Base-by-base conservation (phyloP, 2,329 filamentous ascomycete genomes). In the Boeremia lycopersici region DNA sequence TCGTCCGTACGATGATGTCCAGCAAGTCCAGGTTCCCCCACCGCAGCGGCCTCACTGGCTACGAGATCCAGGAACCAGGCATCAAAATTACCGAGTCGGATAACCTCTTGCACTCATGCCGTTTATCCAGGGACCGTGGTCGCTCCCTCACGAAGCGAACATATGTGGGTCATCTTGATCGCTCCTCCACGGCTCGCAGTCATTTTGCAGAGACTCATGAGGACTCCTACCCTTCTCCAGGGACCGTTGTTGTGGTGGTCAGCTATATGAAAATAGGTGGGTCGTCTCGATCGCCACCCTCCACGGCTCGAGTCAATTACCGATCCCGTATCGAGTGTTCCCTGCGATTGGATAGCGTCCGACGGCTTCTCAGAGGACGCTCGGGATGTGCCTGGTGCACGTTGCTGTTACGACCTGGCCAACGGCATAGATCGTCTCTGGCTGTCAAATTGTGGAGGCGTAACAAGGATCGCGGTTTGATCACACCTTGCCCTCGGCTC, bases 341-440 rank as follows among this genome's bases (percentile, higher is more conserved):
- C 17, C 36, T 46, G 50, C 41, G 52, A 50, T 29, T 46, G 52
- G 30, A 23, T 31, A 38, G 25, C 30, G 15, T 34, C 26, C 19
- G 19, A 65, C 64, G 62, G 52, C 64, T 63, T 63, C 57, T 41
- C 52, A 53, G 58, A 61, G 51, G 53, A 65, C 53, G 63, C 61
- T 65, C 61, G 61, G 68, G 68, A 52, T 56, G 47, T 59, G 58
- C 60, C 60, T 53, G 47, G 55, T 56, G 55, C 61, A 61, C 49
- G 49, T 50, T 53, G 45, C 43, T 47, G 52, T 62, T 48, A 57
- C 62, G 61, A 29, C 40, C 34, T 41, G 29, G 30, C 25, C 41
- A 41, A 35, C 33, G 34, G 39, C 39, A 48, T 43, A 30, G 40
- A 48, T 39, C 40, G 23, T 29, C 51, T 45, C 28, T 40, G 19